A percentile compares a stretch with the other conserved stretches of the same genome.
Conservation (phyloP, 805 yeast species). For the Alloascoidea africana region DNA sequence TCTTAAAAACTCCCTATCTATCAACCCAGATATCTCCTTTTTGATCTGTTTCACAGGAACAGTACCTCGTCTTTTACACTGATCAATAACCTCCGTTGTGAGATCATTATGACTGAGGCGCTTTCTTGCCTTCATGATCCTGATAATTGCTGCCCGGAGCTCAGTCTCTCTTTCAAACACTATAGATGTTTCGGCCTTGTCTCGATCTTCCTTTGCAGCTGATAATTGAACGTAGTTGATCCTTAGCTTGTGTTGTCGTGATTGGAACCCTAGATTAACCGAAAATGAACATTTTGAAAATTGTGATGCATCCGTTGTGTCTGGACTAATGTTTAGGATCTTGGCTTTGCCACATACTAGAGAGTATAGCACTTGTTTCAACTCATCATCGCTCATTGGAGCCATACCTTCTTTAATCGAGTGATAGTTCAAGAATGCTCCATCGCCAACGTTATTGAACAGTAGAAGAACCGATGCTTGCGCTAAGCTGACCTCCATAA, state of each 20-base stretch:
- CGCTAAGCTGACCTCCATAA: constrained; percentile 12
- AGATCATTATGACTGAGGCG: constrained; percentile 14
- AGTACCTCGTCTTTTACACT: constrained; percentile 15
- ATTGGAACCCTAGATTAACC: not conserved
- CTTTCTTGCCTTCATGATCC: constrained; percentile 16
- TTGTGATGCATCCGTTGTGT: not conserved
- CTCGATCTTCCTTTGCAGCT: constrained; percentile 8
- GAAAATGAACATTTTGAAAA: not conserved
- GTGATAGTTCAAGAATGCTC: constrained; percentile 7
- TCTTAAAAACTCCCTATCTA: constrained; percentile 14
- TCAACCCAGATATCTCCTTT: constrained; percentile 14
- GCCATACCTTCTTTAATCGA: constrained; percentile 10
- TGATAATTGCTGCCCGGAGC: constrained; percentile 17
- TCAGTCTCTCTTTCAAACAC: constrained; percentile 16
- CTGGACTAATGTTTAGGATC: constrained; percentile 6
- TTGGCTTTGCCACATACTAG: constrained; percentile 12
- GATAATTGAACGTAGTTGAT: not conserved
- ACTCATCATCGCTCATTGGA: constrained; percentile 7
- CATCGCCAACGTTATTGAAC: constrained; percentile 11
- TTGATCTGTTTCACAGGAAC: constrained; percentile 15
- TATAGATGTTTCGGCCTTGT: constrained; percentile 11
- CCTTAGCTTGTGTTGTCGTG: not conserved
- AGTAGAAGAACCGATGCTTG: constrained; percentile 15
- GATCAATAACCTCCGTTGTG: constrained; percentile 12
- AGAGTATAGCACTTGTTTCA: constrained; percentile 13